Base-by-base conservation (phyloP, 192 early-diverging fungal species). In the Thamnidium elegans region DNA sequence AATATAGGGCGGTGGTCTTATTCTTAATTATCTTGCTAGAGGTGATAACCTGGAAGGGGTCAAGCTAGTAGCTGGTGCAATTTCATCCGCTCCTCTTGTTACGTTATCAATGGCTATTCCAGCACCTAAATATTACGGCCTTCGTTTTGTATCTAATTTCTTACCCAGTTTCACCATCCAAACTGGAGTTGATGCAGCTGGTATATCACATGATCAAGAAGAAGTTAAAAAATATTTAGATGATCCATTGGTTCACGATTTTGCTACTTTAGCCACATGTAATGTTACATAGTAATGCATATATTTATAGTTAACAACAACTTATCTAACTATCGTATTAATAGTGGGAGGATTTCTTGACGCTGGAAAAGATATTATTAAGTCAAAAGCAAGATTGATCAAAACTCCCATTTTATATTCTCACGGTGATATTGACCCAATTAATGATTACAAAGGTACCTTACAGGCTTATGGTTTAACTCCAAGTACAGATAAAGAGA, bases 181-280 rank as follows among this genome's bases (percentile, higher is more conserved):
- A 10, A 70, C 69, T 44, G 63, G 63, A 4, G 43, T 89, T 8
- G 67, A 82, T 52, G 58, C 83, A 8, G 42, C 51, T 13, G 62
- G 54, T 20, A 74, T 87, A 30, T 76, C 76, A 13, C 79, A 74
- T 20, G 78, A 79, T 44, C 23, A 58, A 2, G 66, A 70, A 11
- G 78, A 81, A 51, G 70, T 80, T 7, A 52, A 74, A 42, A 78
- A 71, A 4, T 90, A 88, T 62, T 23, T 66, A 21, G 50, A 61
- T 7, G 88, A 90, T 54, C 85, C 86, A 21, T 68, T 86, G 6
- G 72, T 83, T 5, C 85, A 88, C 50, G 68, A 72, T 44, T 78
- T 72, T 62, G 73, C 70, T 36, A 74, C 78, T 4, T 62, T 82
- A 2, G 64, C 66, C 10, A 79, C 81, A 15, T 15, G 71, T 78